phyloP scores from a whole-genome alignment of 208 protist genomes.

The Angomonas deanei region DNA sequence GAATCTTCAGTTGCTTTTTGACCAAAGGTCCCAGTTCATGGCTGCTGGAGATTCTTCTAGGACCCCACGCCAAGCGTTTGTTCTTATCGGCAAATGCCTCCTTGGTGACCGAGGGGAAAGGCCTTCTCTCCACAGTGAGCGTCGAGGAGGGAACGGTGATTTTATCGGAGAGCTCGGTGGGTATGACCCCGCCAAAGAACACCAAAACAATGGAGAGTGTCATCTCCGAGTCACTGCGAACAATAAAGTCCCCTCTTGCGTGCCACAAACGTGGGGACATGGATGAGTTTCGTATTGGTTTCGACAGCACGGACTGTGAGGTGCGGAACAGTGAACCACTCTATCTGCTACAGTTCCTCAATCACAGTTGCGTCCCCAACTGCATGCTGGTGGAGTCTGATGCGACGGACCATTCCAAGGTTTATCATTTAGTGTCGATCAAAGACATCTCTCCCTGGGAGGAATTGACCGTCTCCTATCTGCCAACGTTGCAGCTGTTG shows the following conservation, averaged over 20 bases:
- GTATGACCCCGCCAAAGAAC: neutral
- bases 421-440: conserved; percentile 30
- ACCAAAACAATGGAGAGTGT: neutral
- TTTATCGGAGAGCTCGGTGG: neutral
- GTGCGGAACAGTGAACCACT: neutral
- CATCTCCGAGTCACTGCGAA: neutral
- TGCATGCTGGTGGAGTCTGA: conserved; percentile 31
- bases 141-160: neutral
- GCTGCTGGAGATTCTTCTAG: neutral
- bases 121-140: neutral
- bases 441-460: conserved; percentile 52
- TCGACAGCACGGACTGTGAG: neutral
- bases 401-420: neutral
- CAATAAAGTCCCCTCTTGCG: neutral
- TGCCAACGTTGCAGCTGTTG: conserved; percentile 27
- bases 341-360: conserved; percentile 22
- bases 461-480: conserved; percentile 68
- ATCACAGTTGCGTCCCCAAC: conserved; percentile 62
- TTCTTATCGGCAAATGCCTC: no score
- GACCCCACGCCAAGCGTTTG: no score
- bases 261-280: neutral
- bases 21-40: neutral
- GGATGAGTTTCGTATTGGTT: conserved; percentile 17
- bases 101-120: neutral
- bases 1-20: no score